Base-by-base conservation (phyloP, 2,329 filamentous ascomycete species). In the Fusarium tanahbumbuense region DNA sequence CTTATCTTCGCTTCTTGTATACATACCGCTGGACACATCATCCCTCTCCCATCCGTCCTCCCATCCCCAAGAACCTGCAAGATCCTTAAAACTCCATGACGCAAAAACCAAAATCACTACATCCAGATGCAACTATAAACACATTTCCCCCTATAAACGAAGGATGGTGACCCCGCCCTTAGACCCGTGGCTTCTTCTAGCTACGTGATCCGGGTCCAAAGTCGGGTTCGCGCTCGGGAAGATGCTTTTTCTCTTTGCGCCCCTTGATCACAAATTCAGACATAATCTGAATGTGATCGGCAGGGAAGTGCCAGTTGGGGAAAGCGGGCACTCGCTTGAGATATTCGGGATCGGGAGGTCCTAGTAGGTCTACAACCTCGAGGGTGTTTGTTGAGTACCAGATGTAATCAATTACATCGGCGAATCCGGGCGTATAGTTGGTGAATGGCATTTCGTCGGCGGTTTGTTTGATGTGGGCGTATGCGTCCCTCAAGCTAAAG, bases 351-450 rank as follows among this genome's bases (percentile, higher is more conserved):
- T 98, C 94, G 4, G 97, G 93, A 45, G 95, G 92, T 30, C 94
- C 94, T 6, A 98, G 89, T 56, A 98, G 81, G 56, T 92, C 92
- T 20, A 93, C 91, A 25, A 97, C 92, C 77, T 96, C 92, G 46
- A 98, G 85, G 23, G 92, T 90, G 80, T 96, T 97, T 61, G 93
- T 95, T 60, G 94, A 94, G 81, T 97, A 99, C 94, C 94, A 98
- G 76, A 99, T 93, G 81, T 98, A 98, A 79, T 99, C 96, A 72
- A 99, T 92, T 60, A 97, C 93, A 67, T 94, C 94, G 54, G 89
- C 88, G 82, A 98, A 99, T n/a, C 90, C 89, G 2, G 96, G 94
- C 16, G 94, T 97, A 81, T 98, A 99, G 81, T 99, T 99, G 48
- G 96, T 99, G 80, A 97, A 99, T 7, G 90, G 89, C 74, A 98